Base-by-base conservation (phyloP, 805 yeast species). In the Pichia kluyveri region DNA sequence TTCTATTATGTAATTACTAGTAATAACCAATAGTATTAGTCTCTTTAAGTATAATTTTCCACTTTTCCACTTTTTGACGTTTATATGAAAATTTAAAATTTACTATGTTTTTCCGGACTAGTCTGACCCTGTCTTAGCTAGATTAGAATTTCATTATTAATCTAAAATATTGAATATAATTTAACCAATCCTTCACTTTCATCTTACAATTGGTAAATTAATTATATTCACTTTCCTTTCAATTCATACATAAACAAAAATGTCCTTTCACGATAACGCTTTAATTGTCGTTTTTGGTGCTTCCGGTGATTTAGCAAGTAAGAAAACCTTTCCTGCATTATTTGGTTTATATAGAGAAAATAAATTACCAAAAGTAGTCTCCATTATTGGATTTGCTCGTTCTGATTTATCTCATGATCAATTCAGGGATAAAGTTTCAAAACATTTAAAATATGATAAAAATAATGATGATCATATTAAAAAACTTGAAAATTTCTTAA, bases 251-350 rank as follows among this genome's bases (percentile, higher is more conserved):
- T 12, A 39, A 30, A 34, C 19, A 15, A 40, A 11, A 15, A 40
- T 30, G 36, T 12, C 42, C 3, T 37, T n/a, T 9, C 39, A 37
- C 6, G 39, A 37, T 12, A 70, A 84, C 67, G 81, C 86, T 9
- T 72, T 79, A 40, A 74, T 90, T 58, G 86, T 83, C 28, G 95
- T 90, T 31, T 85, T 89, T 59, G 97, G 97, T 46, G 97, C 97
- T 41, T 86, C 95, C 23, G 97, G 97, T 45, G 96, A 90, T 66
- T 73, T 90, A 55, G 96, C 96, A 48, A 88, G 87, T 71, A 90
- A 90, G 81, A 90, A 90, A 71, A 90, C 96, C 3, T 88, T 86
- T 69, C 95, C 95, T 10, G 91, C 93, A 5, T 68, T 86, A 19
- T 85, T 84, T 58, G 95, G 93, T 11, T 72, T 86, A 38, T 79